phyloP scores from a whole-genome alignment of 345 rosid species.

The Syzygium aromaticum region DNA sequence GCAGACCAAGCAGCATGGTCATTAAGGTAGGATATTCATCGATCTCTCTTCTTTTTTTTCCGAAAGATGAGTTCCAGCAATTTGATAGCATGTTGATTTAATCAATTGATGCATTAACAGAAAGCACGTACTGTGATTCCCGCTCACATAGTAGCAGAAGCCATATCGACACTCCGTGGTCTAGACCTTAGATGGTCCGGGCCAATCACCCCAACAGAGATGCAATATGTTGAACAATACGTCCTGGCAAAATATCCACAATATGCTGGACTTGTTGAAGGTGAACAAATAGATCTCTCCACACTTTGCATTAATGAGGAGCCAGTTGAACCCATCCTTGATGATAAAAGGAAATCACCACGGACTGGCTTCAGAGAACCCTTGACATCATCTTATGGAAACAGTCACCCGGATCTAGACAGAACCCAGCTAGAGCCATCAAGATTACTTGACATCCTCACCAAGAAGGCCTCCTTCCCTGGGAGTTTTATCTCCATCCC shows the following conservation, averaged over 20 bases:
- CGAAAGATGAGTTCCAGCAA: not conserved
- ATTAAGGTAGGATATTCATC: slow-evolving; percentile 32
- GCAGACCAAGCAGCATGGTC: slow-evolving; percentile 61
- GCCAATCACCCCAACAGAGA: slow-evolving; percentile 62
- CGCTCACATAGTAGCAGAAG: slow-evolving; percentile 68
- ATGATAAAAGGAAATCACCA: slow-evolving; percentile 34
- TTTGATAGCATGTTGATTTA: not conserved
- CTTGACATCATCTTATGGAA: slow-evolving; percentile 17
- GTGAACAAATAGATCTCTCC: slow-evolving; percentile 39
- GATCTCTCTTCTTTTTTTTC: not conserved
- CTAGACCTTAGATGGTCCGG: slow-evolving; percentile 70
- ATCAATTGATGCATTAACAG: slow-evolving; percentile 16
- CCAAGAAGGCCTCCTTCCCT: slow-evolving; percentile 56
- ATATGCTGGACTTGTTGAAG: slow-evolving; percentile 46
- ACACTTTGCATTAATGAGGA: slow-evolving; percentile 48
- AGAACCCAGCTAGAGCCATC: slow-evolving; percentile 53
- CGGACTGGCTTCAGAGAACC: slow-evolving; percentile 25
- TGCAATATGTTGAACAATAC: slow-evolving; percentile 58
- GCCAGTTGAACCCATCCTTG: slow-evolving; percentile 19
- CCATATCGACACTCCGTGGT: slow-evolving; percentile 59
- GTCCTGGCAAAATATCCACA: slow-evolving; percentile 64
- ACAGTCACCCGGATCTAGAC: slow-evolving; percentile 42
- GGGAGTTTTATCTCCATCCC: slow-evolving; percentile 71
- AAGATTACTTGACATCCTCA: slow-evolving; percentile 51
- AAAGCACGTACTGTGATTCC: slow-evolving; percentile 54